phyloP scores from a whole-genome alignment of 2,329 filamentous ascomycete species.

The Dactylellina sp. region DNA sequence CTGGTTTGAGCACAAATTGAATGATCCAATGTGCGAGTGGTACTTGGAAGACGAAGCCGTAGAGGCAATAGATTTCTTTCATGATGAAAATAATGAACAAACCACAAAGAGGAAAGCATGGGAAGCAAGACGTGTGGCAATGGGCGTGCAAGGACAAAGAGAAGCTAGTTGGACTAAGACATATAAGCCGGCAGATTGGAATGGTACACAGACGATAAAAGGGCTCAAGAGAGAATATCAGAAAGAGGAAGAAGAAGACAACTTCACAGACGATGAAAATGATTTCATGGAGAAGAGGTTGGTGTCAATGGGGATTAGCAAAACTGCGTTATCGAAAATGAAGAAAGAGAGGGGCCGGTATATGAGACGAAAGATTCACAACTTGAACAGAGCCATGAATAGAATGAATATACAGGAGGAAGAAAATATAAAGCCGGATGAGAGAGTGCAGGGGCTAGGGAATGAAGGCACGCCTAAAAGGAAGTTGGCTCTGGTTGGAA shows the following conservation, averaged over 20 bases:
- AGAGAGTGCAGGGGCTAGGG: no score
- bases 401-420: slow-evolving; percentile 10
- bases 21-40: slow-evolving; percentile 10
- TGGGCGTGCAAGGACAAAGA: neutral
- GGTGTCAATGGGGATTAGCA: neutral
- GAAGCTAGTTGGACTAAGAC: neutral
- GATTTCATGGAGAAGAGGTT: neutral
- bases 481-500: neutral
- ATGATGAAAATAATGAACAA: neutral
- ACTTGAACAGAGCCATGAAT: slow-evolving; percentile 2
- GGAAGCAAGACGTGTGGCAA: neutral
- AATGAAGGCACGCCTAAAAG: neutral
- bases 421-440: neutral
- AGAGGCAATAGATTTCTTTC: neutral
- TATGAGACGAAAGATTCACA: slow-evolving; percentile 3
- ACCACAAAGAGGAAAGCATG: neutral
- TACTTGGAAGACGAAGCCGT: slow-evolving; percentile 10
- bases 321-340: neutral
- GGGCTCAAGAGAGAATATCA: neutral
- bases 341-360: slow-evolving; percentile 1
- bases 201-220: neutral
- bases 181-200: slow-evolving; percentile 6
- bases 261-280: neutral
- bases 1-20: slow-evolving; percentile 7
- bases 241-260: neutral